A percentile compares a stretch with the other conserved stretches of the same genome.
Evolutionary conservation across 805 yeast species (phyloP).

Genomic region (Metschnikowia cubensis): DNA sequence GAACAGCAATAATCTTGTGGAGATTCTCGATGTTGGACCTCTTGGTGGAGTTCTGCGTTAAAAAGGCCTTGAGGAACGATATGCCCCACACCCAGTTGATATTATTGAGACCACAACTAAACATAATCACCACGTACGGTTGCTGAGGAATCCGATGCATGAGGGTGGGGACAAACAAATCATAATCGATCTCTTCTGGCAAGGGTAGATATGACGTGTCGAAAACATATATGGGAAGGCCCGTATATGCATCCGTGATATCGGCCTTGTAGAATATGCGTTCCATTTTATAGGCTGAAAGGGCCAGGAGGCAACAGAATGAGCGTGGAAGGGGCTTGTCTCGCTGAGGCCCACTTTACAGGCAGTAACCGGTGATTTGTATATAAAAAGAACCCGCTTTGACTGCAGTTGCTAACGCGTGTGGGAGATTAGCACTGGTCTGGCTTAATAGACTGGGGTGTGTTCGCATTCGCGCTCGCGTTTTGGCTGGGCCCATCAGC

Average conservation of each 20-base stretch:
- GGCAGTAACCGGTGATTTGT: neutral
- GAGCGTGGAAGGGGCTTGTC: neutral
- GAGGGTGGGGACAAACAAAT: slow-evolving; percentile 55
- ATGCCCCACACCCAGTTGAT: slow-evolving; percentile 70
- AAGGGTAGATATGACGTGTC: slow-evolving; percentile 80
- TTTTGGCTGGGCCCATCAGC: neutral
- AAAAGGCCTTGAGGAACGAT: slow-evolving; percentile 50
- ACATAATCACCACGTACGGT: slow-evolving; percentile 65
- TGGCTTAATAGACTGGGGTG: neutral
- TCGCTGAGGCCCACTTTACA: neutral
- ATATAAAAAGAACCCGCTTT: neutral
- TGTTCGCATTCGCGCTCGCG: slow-evolving; percentile 1
- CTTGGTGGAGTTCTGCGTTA: slow-evolving; percentile 41
- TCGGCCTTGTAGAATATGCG: slow-evolving; percentile 55
- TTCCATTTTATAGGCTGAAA: slow-evolving; percentile 24
- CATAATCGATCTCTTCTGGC: slow-evolving; percentile 40
- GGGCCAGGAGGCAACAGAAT: neutral
- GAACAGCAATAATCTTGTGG: slow-evolving; percentile 69
- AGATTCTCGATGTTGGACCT: slow-evolving; percentile 49
- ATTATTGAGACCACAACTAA: slow-evolving; percentile 75
- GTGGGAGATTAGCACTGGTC: neutral
- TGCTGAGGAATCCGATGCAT: slow-evolving; percentile 55
- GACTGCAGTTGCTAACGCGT: neutral
- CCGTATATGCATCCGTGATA: slow-evolving; percentile 60
- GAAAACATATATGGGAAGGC: slow-evolving; percentile 68